Evolutionary conservation across 306 rosid genomes (phyloP).

Genomic region (Dalbergia cochinchinensis): DNA sequence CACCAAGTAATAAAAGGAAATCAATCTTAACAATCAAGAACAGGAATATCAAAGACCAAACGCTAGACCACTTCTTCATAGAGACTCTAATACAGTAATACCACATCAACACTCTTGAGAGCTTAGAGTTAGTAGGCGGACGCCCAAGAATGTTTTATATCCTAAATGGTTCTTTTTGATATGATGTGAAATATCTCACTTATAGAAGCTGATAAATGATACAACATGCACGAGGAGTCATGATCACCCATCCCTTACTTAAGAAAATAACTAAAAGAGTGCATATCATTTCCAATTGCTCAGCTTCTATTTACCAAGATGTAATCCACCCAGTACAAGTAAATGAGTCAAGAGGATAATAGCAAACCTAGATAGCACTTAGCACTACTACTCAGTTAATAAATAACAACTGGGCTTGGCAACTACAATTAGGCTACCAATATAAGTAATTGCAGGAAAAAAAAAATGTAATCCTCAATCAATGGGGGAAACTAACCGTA

Average conservation of each 20-base stretch:
- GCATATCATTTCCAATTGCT: not conserved
- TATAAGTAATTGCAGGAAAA: not conserved
- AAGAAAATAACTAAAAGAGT: not conserved
- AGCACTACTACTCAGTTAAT: not conserved
- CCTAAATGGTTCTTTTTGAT: not conserved
- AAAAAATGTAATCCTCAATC: too few relatives aligned
- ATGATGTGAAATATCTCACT: constrained; percentile 8
- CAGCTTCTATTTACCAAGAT: constrained; percentile 1
- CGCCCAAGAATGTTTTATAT: too few relatives aligned
- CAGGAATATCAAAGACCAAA: too few relatives aligned
- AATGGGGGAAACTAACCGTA: constrained; percentile 61
- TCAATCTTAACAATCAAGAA: too few relatives aligned
- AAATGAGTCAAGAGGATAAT: constrained; percentile 4
- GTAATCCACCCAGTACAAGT: not conserved
- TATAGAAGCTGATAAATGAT: constrained; percentile 2
- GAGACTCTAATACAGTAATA: too few relatives aligned
- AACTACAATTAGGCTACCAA: constrained; percentile 18
- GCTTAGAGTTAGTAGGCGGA: too few relatives aligned
- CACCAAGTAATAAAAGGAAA: too few relatives aligned
- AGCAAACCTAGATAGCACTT: not conserved
- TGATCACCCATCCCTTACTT: not conserved
- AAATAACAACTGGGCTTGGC: constrained; percentile 11
- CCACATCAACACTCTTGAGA: too few relatives aligned
- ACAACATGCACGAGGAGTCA: not conserved
- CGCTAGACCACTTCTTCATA: too few relatives aligned